Percentiles rank a stretch among this genome's conserved stretches.
Conservation (phyloP, 331 rosid species). For the Erythrophleum ivorense region DNA sequence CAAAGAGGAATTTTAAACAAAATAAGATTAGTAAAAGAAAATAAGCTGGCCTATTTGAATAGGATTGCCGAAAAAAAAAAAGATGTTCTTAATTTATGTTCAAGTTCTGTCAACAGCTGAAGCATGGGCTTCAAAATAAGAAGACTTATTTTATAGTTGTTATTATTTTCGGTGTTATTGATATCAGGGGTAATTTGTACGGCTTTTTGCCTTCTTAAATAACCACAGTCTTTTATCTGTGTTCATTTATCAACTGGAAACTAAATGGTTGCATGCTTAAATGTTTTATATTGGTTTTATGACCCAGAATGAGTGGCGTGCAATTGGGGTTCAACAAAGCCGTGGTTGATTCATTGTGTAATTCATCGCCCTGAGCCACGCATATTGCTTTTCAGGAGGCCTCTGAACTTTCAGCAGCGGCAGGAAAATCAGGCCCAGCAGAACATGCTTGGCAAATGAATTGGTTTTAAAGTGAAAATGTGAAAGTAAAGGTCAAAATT, state of each 20-base stretch:
- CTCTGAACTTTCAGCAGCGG: constrained; percentile 87
- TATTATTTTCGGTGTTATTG: neutral
- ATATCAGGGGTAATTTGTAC: neutral
- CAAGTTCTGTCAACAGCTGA: too few species aligned
- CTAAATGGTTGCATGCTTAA: neutral
- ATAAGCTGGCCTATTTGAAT: too few species aligned
- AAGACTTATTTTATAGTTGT: too few species aligned
- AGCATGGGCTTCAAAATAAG: too few species aligned
- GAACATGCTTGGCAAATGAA: constrained; percentile 62
- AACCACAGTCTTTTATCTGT: neutral
- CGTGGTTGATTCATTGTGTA: constrained; percentile 96
- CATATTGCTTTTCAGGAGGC: constrained; percentile 97
- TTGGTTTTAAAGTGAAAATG: constrained; percentile 12
- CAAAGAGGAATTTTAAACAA: too few species aligned
- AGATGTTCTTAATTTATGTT: too few species aligned
- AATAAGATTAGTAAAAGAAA: too few species aligned
- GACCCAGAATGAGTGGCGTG: constrained; percentile 70
- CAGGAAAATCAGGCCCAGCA: constrained; percentile 81
- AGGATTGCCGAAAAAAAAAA: too few species aligned
- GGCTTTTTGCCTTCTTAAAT: neutral
- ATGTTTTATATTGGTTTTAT: neutral
- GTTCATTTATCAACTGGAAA: neutral
- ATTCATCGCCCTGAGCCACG: constrained; percentile 96
- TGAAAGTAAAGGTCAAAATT: constrained; percentile 34
- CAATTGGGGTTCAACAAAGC: constrained; percentile 95